Base-by-base conservation (phyloP, 345 rosid genomes). In the Draba incana region DNA sequence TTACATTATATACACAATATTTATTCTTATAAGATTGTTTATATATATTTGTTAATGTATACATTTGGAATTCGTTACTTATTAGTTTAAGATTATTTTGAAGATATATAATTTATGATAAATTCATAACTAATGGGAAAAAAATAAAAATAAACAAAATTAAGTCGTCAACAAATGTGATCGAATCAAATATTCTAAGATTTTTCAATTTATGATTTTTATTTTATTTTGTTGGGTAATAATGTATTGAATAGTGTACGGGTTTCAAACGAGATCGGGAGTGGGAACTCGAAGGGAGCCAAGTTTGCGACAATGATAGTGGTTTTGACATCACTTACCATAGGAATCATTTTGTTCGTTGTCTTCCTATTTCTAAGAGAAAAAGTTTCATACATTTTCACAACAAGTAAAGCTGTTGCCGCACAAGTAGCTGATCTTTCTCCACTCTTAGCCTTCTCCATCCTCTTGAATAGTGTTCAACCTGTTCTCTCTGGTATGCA, bases 191-290 rank as follows among this genome's bases (percentile, higher is more conserved):
- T 48, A 10, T 23, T 49, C 24, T 20, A 6, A 49, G 0, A 48
- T 28, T 20, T 20, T 20, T 20, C 28, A 28, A 28, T 5, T 39
- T 12, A 50, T 25, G 10, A 27, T 27, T 6, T 41, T 15, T 37
- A n/a, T 5, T 7, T 44, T 4, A 11, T 5, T 25, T 33, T 37
- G 6, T 69, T 33, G 8, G 37, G 13, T 16, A 49, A 20, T 4
- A 28, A 51, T 8, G 3, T 33, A 27, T 52, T 12, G 25, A 33
- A 3, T 76, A 88, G 96, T 73, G 90, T 88, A 49, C 70, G 97
- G 64, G 93, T 88, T 42, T 80, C 97, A 11, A 91, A 91, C 61
- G 97, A 91, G 46, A 88, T 91, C 4, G 95, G 95, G 43, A 73
- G 84, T 71, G 95, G 90, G 56, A 84, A 81, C 77, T 49, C 88